Evolutionary conservation across 768 basidiomycete species (phyloP), one percentile per base, ranked within the genome.

Genomic region (Amanita pseudoporphyria): DNA sequence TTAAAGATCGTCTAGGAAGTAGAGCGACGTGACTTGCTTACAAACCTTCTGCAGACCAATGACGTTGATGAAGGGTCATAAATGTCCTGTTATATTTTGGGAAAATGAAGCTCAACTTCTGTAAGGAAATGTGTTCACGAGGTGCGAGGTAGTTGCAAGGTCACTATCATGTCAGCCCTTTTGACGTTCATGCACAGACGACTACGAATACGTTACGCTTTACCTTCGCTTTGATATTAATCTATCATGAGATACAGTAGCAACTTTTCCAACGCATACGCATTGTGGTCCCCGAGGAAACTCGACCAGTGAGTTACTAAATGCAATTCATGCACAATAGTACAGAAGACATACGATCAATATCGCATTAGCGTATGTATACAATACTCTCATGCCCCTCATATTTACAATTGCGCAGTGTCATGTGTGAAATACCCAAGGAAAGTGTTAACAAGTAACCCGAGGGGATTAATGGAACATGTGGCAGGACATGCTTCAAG

Each of bases 51-150:
- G 31, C 68, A 69, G 52, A 75, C 76, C 6, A 79, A 74, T 57
- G 68, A 67, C 44, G 44, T 58, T 14, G 64, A 61, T 14, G 56
- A 57, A n/a, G 53, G 57, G n/a, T 65, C 62, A 52, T 55, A 69
- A 67, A 54, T 30, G 33, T 36, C 35, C 10, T 37, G 16, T 10
- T 18, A n/a, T 24, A 35, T 14, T 9, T 26, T 5, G 35, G 36
- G 12, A 10, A 28, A 6, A 26, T 6, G 22, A 36, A 26, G 31
- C 52, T 21, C 30, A 10, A 49, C 24, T 26, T 35, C 32, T 22
- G 9, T 41, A 40, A 68, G 72, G 69, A 18, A 75, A 75, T 56
- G 66, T 73, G n/a, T 75, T 70, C 77, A 81, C 51, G 80, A 80
- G 65, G 77, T 77, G 50, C 13, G 57, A 52, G 19, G 35, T 22